Base-by-base conservation (phyloP, 148 eudicot genomes). In the Diospyros kaki region DNA sequence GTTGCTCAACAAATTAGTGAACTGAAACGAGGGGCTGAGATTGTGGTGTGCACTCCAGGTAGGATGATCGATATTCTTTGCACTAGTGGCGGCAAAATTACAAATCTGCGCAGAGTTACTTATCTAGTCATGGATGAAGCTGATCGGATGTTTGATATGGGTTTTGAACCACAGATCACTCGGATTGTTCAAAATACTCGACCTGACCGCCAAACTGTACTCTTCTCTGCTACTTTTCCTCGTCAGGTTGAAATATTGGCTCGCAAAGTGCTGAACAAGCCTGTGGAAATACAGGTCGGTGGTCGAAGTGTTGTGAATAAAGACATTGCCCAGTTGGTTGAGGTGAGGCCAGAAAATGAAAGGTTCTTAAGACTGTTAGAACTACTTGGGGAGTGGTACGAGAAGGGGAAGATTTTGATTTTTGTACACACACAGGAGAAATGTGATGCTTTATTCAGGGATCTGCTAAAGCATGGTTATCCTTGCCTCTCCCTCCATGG, bases 41-140 rank as follows among this genome's bases (percentile, higher is more conserved):
- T 91, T 72, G 91, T 89, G 68, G 97, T 91, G 14, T 91, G 97
- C 73, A 91, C 97, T 66, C 97, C 93, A 55, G 97, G 97, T 70
- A 87, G 97, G 81, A 91, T 91, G 97, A 91, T 91, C 58, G 97
- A 91, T 69, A 87, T 91, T 67, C 90, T 91, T 3, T 89, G 91
- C 64, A 91, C 97, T 0, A 89, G 97, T 66, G 77, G 81, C 72
- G 97, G 97, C 60, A 91, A 91, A 73, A 91, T 91, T 17, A 91
- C 97, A 58, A 91, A 91, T 81, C 88, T 91, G 52, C 87, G 97
- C 2, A 84, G 97, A 69, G 97, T 91, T 48, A 87, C 97, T 38
- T 91, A 87, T 75, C 79, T 91, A 85, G 97, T 91, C 75, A 84
- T 91, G 97, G 97, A 91, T 69, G 97, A 91, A 82, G 97, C 97